These are phyloP conservation scores for Ceratocystis alfenasii DNA, from an alignment of 2,329 filamentous ascomycete genomes.

Conservation along the genomic window DNA sequence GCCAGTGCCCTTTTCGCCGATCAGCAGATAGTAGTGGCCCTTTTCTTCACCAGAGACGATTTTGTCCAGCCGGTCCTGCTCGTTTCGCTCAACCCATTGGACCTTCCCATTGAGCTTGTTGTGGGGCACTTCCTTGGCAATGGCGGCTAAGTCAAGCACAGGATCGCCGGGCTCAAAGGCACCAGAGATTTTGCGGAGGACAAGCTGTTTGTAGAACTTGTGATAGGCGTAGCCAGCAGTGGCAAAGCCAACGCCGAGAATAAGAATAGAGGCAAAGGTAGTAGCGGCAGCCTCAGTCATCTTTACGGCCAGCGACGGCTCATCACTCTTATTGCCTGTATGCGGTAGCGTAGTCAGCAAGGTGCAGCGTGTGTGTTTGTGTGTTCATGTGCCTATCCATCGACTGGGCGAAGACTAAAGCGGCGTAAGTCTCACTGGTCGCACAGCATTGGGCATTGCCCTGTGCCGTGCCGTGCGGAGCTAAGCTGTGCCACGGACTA, in stretches of 20 bases:
- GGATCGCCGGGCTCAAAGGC: conserved; percentile 90
- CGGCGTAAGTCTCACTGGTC: too few species aligned
- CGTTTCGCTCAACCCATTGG: conserved; percentile 72
- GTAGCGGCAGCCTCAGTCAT: conserved; percentile 66
- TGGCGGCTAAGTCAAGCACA: conserved; percentile 66
- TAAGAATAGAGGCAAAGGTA: conserved; percentile 60
- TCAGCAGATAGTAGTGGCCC: conserved; percentile 82
- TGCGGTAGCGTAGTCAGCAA: neutral
- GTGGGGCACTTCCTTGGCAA: conserved; percentile 44
- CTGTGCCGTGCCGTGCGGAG: neutral
- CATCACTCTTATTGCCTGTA: conserved; percentile 19
- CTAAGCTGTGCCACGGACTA: neutral
- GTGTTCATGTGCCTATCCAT: too few species aligned
- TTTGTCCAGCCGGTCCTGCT: conserved; percentile 69
- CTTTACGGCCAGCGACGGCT: conserved; percentile 39
- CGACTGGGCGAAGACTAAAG: too few species aligned
- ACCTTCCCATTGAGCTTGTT: conserved; percentile 29
- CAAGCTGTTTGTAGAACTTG: conserved; percentile 74
- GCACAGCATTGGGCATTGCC: too few species aligned
- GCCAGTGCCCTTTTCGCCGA: conserved; percentile 91
- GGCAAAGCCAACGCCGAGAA: conserved; percentile 54
- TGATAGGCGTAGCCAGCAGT: conserved; percentile 67
- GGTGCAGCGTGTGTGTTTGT: neutral
- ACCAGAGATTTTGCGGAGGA: conserved; percentile 83
- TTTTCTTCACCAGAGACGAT: conserved; percentile 62